Base-by-base conservation (phyloP, 2,329 filamentous ascomycete genomes). In the Metarhizium humberi region DNA sequence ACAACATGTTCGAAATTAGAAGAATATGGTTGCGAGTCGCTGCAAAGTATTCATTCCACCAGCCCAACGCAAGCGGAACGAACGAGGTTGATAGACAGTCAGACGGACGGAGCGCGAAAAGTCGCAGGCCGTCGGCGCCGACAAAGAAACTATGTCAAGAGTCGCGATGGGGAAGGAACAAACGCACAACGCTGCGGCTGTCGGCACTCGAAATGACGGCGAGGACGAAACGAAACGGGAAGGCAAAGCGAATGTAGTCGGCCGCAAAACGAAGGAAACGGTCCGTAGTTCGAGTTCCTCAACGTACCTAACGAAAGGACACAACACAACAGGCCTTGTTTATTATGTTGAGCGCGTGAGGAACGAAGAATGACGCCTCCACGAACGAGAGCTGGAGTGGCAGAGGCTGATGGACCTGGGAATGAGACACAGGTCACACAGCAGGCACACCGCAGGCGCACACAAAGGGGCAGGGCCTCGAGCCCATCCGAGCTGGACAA, bases 1-100 rank as follows among this genome's bases (percentile, higher is more conserved):
- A 64, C 60, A 71, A 57, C 70, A 73, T 73, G 56, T 52, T 64
- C 6, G 57, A 25, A 14, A 47, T 20, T 52, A 45, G 40, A 29
- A 30, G 13, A 48, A 14, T 48, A 20, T 20, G 10, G 42, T 45
- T 14, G 38, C 38, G 11, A 45, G 42, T 11, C 6, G 42, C 38
- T 5, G 16, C 42, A 45, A 45, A 48, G 13, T 3, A 30, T 30
- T 48, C 7, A 16, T 48, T 48, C 45, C 45, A 30, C 45, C 7
- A 48, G 25, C 7, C 25, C 45, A 16, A 48, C 45, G 45, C 3
- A 45, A 30, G n/a, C 5, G 1, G 25, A 6, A 25, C 45, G 14
- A 30, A 40, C 11, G 38, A 16, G 38, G 13, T 40, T 40, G 14
- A 40, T 16, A 16, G 38, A 40, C 32, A 40, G 38, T 16, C 14